phyloP scores from a whole-genome alignment of 2,329 filamentous ascomycete genomes.

The Lomentospora prolificans region DNA sequence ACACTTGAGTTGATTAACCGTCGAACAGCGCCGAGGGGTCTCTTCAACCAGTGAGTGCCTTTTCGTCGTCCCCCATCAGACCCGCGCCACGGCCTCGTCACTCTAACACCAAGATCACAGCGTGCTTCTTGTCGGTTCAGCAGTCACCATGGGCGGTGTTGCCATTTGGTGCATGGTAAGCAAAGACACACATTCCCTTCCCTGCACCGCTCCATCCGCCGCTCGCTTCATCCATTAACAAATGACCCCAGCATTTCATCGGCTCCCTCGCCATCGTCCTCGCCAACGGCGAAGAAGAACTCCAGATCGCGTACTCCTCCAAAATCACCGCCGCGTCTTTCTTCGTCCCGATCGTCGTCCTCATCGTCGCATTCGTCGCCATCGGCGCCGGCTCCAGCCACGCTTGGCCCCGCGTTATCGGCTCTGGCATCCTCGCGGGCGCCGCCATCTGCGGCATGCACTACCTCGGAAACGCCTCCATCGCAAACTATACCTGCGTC shows the following conservation, averaged over 20 bases:
- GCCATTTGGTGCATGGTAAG: conserved; percentile 62
- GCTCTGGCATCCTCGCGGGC: conserved; percentile 62
- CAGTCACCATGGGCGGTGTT: conserved; percentile 64
- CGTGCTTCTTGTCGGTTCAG: conserved; percentile 50
- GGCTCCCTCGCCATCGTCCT: conserved; percentile 72
- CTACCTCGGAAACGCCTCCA: conserved; percentile 76
- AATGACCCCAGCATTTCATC: conserved; percentile 57
- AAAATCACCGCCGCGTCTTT: conserved; percentile 68
- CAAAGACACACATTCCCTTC: conserved; percentile 1
- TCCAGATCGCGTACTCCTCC: conserved; percentile 66
- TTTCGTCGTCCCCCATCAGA: conserved; percentile 25
- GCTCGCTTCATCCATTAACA: conserved; percentile 7
- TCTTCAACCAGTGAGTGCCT: conserved; percentile 54
- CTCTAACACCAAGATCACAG: not conserved
- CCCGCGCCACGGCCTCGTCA: no score
- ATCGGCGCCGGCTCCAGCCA: conserved; percentile 47
- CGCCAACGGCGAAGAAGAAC: conserved; percentile 45
- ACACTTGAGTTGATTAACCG: conserved; percentile 76
- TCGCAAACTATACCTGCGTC: conserved; percentile 61
- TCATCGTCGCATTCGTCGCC: conserved; percentile 61
- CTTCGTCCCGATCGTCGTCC: conserved; percentile 66
- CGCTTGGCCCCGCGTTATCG: conserved; percentile 45
- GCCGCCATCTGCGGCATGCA: conserved; percentile 77
- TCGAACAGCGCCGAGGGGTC: conserved; percentile 57
- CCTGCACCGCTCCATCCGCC: no score